phyloP scores from a whole-genome alignment of 805 yeast genomes.

The Candida berthetii region DNA sequence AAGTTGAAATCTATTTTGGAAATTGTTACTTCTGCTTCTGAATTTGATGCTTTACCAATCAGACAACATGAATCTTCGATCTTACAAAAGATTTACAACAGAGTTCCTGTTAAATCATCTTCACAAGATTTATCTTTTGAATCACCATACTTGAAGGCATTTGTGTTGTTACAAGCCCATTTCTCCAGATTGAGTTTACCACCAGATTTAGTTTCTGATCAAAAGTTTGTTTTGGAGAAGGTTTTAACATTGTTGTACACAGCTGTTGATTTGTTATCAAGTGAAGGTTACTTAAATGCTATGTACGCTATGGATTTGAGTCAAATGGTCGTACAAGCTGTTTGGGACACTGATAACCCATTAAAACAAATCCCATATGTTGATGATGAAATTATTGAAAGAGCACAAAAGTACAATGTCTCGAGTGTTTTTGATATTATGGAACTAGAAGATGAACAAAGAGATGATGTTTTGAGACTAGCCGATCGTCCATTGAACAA shows the following conservation, averaged over 20 bases:
- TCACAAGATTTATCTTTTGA: conserved; percentile 24
- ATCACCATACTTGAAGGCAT: conserved; percentile 63
- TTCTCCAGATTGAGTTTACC: conserved; percentile 62
- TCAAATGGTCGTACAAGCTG: conserved; percentile 83
- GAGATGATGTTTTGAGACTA: conserved; percentile 56
- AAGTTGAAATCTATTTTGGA: conserved; percentile 59
- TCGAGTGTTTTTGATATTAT: conserved; percentile 78
- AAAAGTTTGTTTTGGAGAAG: conserved; percentile 41
- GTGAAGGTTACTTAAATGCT: conserved; percentile 77
- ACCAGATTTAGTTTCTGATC: conserved; percentile 55
- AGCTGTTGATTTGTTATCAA: conserved; percentile 67
- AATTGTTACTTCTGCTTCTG: conserved; percentile 59
- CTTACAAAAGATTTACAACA: conserved; percentile 45
- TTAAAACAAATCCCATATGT: conserved; percentile 79
- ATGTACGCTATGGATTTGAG: conserved; percentile 79
- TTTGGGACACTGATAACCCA: conserved; percentile 77
- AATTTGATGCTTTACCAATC: conserved; percentile 63
- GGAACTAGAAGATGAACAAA: conserved; percentile 63
- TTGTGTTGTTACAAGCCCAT: conserved; percentile 75
- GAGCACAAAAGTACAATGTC: conserved; percentile 51
- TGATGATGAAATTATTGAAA: conserved; percentile 38
- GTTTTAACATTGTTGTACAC: conserved; percentile 54
- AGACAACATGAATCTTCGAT: conserved; percentile 50
- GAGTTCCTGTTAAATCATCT: conserved; percentile 55
- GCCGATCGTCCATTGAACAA: conserved; percentile 42